phyloP scores from a whole-genome alignment of 2,329 filamentous ascomycete species.

The Pleurostoma richardsiae region DNA sequence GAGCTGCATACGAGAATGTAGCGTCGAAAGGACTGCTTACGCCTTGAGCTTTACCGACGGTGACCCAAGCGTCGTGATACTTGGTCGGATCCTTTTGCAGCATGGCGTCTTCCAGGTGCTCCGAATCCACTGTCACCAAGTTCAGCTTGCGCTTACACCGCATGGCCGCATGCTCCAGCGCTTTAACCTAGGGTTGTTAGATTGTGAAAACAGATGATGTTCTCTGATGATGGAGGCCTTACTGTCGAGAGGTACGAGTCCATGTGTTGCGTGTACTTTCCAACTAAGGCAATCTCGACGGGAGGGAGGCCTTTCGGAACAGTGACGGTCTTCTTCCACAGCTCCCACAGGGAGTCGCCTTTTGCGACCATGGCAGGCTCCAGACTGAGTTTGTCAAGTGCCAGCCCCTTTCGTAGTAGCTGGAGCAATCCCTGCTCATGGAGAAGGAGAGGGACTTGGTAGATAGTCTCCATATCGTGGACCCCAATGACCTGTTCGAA shows the following conservation, averaged over 20 bases:
- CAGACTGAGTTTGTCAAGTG: constrained; percentile 53
- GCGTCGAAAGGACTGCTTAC: constrained; percentile 34
- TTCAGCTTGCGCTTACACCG: constrained; percentile 73
- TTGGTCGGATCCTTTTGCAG: constrained; percentile 59
- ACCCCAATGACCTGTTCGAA: constrained; percentile 83
- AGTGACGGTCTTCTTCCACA: constrained; percentile 70
- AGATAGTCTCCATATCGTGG: constrained; percentile 82
- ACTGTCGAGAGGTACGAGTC: constrained; percentile 67
- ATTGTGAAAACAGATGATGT: not conserved
- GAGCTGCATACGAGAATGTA: constrained; percentile 40
- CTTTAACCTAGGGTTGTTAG: constrained; percentile 56
- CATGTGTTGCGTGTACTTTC: constrained; percentile 82
- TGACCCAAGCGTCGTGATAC: constrained; percentile 83
- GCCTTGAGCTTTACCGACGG: constrained; percentile 64
- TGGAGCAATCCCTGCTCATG: constrained; percentile 72
- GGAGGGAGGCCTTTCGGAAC: constrained; percentile 63
- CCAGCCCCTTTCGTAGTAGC: constrained; percentile 61
- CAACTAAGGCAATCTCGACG: constrained; percentile 81
- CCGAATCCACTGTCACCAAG: constrained; percentile 78
- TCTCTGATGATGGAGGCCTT: not conserved
- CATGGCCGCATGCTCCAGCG: constrained; percentile 90
- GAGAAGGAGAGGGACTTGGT: constrained; percentile 91
- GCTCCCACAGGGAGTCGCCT: constrained; percentile 67
- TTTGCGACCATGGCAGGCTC: constrained; percentile 50
- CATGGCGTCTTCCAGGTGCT: constrained; percentile 69